These are phyloP conservation scores for Chrysosporium keratinophilum DNA, from an alignment of 2,329 filamentous ascomycete genomes.

Conservation along the genomic window DNA sequence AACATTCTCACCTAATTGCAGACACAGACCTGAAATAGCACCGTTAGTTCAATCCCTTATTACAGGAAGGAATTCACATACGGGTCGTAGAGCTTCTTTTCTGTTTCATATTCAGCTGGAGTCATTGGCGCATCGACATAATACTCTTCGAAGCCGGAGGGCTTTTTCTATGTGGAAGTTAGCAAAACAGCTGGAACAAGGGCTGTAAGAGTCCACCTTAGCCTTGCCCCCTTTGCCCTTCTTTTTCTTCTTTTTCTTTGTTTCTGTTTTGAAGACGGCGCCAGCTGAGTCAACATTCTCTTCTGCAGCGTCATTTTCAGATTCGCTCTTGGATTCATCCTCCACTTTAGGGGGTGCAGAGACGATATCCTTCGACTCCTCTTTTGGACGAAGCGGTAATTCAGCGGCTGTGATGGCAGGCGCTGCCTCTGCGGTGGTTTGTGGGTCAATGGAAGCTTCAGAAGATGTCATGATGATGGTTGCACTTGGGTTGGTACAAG, in stretches of 20 bases:
- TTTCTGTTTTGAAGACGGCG: conserved; percentile 4
- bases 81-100: conserved; percentile 57
- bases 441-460: neutral
- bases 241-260: conserved; percentile 27
- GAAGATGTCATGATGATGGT: neutral
- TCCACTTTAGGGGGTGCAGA: neutral
- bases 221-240: conserved; percentile 25
- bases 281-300: neutral
- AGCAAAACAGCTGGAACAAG: neutral
- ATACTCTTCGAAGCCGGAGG: conserved; percentile 68
- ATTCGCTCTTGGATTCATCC: neutral
- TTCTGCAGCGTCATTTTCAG: neutral
- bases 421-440: neutral
- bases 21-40: conserved; percentile 35
- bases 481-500: too few relatives aligned
- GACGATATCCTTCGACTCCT: neutral
- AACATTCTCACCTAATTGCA: conserved; percentile 48
- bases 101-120: conserved; percentile 54
- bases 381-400: neutral
- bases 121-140: conserved; percentile 72
- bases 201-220: neutral
- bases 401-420: neutral
- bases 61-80: conserved; percentile 33
- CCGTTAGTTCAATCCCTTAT: conserved; percentile 15
- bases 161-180: conserved; percentile 28